A percentile compares a stretch with the other conserved stretches of the same genome.
Evolutionary conservation across 768 basidiomycete species (phyloP).

Genomic region (Strobilomyces echinocephalus): DNA sequence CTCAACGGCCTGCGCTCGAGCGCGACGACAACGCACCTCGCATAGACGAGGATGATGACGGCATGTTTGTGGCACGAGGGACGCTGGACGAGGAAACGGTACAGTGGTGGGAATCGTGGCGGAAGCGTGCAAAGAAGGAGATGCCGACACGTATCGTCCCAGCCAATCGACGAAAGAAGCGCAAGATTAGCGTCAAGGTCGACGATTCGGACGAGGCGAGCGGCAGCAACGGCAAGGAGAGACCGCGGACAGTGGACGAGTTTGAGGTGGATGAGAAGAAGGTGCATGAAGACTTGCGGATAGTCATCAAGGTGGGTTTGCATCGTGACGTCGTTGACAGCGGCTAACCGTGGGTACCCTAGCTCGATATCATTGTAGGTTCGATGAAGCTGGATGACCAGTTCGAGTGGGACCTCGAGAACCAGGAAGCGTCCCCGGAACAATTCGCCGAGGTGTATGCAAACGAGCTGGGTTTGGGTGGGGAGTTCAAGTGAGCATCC

Average conservation of each 20-base stretch:
- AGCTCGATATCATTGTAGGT: conserved; percentile 96
- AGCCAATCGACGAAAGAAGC: conserved; percentile 37
- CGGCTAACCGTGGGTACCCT: conserved; percentile 1
- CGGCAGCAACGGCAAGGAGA: conserved; percentile 35
- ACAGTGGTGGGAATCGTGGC: conserved; percentile 72
- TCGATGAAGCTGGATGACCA: conserved; percentile 92
- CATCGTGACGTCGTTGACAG: not conserved
- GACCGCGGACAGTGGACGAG: conserved; percentile 53
- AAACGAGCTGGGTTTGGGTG: conserved; percentile 80
- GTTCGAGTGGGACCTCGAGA: conserved; percentile 96
- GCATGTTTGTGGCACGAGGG: conserved; percentile 32
- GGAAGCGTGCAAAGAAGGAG: conserved; percentile 42
- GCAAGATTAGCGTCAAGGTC: conserved; percentile 35
- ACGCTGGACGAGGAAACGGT: conserved; percentile 44
- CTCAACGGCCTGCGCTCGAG: conserved; percentile 8
- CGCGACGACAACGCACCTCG: conserved; percentile 23
- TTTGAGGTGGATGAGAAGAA: conserved; percentile 60
- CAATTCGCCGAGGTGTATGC: conserved; percentile 86
- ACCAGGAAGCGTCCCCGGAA: conserved; percentile 76
- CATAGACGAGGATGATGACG: conserved; percentile 24
- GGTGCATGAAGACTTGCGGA: conserved; percentile 82
- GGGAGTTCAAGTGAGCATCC: conserved; percentile 80
- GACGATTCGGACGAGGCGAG: conserved; percentile 22
- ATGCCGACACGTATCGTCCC: conserved; percentile 24
- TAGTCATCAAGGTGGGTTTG: conserved; percentile 77